These are phyloP conservation scores for Globisporangium alternatum DNA, from an alignment of 352 stramenopile genomes.

Conservation along the genomic window DNA sequence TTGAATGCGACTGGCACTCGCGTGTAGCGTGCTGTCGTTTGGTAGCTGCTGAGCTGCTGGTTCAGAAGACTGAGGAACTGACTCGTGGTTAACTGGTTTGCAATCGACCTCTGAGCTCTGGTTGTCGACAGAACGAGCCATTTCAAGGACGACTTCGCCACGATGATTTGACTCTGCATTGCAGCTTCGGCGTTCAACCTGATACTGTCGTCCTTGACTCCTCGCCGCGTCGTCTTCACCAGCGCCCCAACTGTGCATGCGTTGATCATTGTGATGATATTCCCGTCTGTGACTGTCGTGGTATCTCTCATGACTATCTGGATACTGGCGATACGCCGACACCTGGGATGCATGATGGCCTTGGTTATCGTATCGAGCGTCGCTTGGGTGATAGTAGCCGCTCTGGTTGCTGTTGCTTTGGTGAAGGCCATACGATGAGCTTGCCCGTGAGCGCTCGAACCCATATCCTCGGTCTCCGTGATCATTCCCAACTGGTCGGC, in stretches of 20 bases:
- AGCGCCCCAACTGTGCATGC: not conserved
- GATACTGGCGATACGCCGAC: constrained; percentile 1
- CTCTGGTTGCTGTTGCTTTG: not conserved
- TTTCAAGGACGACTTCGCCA: not conserved
- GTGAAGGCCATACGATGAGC: not conserved
- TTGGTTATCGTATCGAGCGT: constrained; percentile 4
- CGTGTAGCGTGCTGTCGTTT: not conserved
- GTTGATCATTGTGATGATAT: not conserved
- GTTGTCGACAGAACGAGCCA: not conserved
- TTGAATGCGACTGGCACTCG: not conserved
- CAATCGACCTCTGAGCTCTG: not conserved
- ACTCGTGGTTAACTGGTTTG: not conserved
- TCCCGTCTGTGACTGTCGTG: constrained; percentile 3
- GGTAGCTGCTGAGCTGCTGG: not conserved
- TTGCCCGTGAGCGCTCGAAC: not conserved
- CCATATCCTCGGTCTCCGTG: not conserved
- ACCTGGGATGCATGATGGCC: not conserved
- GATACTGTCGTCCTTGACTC: not conserved
- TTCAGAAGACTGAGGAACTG: not conserved
- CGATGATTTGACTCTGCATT: not conserved
- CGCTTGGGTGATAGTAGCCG: constrained; percentile 11
- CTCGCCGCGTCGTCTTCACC: not conserved
- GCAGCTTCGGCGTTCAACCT: not conserved
- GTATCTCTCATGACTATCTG: not conserved
- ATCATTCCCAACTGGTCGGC: not conserved